Percentiles rank a stretch among this genome's conserved stretches.
These are phyloP conservation scores for Begonia peltatifolia DNA, from an alignment of 306 rosid genomes.

Conservation along the genomic window DNA sequence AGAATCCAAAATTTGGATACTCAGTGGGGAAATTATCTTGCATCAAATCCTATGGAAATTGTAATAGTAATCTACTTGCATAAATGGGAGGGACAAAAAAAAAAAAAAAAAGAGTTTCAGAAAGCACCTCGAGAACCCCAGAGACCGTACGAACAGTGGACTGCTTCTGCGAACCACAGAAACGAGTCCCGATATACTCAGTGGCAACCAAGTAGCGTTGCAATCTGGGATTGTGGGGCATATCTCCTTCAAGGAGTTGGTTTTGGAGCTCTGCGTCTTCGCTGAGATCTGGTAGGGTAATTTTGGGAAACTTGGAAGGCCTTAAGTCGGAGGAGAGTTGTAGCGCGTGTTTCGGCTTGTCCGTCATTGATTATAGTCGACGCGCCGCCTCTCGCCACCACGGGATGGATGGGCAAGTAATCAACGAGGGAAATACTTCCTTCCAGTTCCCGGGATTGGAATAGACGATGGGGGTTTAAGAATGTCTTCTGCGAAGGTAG, in stretches of 20 bases:
- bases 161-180: slow-evolving; percentile 88
- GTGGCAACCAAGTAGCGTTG: slow-evolving; percentile 77
- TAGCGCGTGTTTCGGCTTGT: slow-evolving; percentile 28
- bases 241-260: slow-evolving; percentile 11
- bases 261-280: slow-evolving; percentile 13
- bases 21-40: too few species aligned
- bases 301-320: slow-evolving; percentile 44
- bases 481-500: too few species aligned
- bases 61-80: not conserved
- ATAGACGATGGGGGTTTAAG: too few species aligned
- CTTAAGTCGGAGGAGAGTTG: slow-evolving; percentile 24
- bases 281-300: slow-evolving; percentile 5
- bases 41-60: too few species aligned
- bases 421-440: too few species aligned
- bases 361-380: slow-evolving; percentile 21
- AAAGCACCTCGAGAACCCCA: slow-evolving; percentile 71
- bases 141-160: slow-evolving; percentile 58
- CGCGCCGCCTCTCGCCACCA: too few species aligned
- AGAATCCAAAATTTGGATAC: too few species aligned
- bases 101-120: not conserved
- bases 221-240: slow-evolving; percentile 30
- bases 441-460: too few species aligned
- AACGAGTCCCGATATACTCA: slow-evolving; percentile 77
- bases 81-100: too few species aligned
- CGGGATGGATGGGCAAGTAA: too few species aligned